Percentiles rank a stretch among this genome's conserved stretches.
Evolutionary conservation across 2,329 filamentous ascomycete genomes (phyloP).

Genomic region (Cladosporium sp.): DNA sequence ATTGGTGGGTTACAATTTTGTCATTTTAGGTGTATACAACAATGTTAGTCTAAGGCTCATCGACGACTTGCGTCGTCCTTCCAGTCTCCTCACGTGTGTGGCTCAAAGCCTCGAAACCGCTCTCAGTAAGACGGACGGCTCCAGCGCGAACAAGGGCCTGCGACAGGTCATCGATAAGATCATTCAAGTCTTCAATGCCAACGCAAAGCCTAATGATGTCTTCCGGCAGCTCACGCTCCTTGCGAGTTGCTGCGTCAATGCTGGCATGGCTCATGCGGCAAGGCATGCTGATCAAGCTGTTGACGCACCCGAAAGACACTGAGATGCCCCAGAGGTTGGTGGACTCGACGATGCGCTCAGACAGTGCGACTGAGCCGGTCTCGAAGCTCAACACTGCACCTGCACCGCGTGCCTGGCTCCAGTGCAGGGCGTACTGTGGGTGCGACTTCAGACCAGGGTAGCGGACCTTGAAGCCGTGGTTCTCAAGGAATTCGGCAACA

Average conservation of each 20-base stretch:
- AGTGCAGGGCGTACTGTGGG: conserved; percentile 93
- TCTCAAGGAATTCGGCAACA: conserved; percentile 89
- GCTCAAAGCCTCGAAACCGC: conserved; percentile 67
- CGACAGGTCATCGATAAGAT: conserved; percentile 87
- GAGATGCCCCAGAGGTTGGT: conserved; percentile 91
- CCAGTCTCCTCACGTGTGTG: conserved; percentile 27
- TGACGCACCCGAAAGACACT: conserved; percentile 96
- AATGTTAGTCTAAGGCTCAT: conserved; percentile 28
- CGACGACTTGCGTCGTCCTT: conserved; percentile 31
- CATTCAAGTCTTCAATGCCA: conserved; percentile 88
- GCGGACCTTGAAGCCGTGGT: conserved; percentile 86
- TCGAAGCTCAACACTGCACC: conserved; percentile 95
- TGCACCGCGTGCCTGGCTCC: conserved; percentile 89
- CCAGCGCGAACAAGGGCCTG: conserved; percentile 92
- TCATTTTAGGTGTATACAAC: no score
- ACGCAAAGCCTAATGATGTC: conserved; percentile 95
- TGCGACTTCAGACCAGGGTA: conserved; percentile 93
- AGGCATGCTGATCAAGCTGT: conserved; percentile 98
- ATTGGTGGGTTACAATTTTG: no score
- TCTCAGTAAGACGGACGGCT: conserved; percentile 78
- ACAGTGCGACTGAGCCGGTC: conserved; percentile 78
- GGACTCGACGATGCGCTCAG: conserved; percentile 90
- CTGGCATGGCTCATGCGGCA: conserved; percentile 99
- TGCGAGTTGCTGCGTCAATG: conserved; percentile 90
- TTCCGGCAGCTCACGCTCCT: conserved; percentile 88